These are phyloP conservation scores for Starmera dryadoides DNA, from an alignment of 805 yeast species.

Conservation along the genomic window DNA sequence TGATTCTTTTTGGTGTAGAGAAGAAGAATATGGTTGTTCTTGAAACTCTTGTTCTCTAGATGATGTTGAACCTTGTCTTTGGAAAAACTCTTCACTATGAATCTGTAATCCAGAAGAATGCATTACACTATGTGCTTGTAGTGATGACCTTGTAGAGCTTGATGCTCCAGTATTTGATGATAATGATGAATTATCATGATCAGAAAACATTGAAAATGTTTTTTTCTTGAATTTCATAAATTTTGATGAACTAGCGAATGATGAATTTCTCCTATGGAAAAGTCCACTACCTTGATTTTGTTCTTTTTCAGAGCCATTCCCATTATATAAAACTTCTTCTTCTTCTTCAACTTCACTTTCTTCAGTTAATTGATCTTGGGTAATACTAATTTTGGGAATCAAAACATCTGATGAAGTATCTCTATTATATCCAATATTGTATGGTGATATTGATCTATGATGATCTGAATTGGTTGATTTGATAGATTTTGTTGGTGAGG, in stretches of 20 bases:
- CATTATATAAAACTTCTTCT: neutral
- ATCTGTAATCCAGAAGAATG: neutral
- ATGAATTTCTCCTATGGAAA: neutral
- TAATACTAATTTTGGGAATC: neutral
- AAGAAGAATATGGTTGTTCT: too few relatives aligned
- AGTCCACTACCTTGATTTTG: too few relatives aligned
- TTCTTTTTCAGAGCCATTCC: neutral
- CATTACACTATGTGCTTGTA: neutral
- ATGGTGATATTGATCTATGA: neutral
- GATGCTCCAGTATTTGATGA: slow-evolving; percentile 99
- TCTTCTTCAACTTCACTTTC: neutral
- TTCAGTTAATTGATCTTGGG: neutral
- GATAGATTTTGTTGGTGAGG: neutral
- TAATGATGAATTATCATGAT: slow-evolving; percentile 55
- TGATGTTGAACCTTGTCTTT: neutral
- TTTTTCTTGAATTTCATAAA: neutral
- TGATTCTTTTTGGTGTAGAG: too few relatives aligned
- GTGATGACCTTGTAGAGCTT: slow-evolving; percentile 55
- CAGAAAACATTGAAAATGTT: neutral
- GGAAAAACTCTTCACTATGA: neutral
- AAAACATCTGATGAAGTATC: neutral
- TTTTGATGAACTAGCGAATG: neutral
- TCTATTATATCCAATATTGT: too few relatives aligned
- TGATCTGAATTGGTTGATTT: neutral
- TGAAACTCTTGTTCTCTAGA: neutral